A percentile compares a stretch with the other conserved stretches of the same genome.
phyloP scores from a whole-genome alignment of 1,139 yeast species.

The Debaryomycetaceae sp. region DNA sequence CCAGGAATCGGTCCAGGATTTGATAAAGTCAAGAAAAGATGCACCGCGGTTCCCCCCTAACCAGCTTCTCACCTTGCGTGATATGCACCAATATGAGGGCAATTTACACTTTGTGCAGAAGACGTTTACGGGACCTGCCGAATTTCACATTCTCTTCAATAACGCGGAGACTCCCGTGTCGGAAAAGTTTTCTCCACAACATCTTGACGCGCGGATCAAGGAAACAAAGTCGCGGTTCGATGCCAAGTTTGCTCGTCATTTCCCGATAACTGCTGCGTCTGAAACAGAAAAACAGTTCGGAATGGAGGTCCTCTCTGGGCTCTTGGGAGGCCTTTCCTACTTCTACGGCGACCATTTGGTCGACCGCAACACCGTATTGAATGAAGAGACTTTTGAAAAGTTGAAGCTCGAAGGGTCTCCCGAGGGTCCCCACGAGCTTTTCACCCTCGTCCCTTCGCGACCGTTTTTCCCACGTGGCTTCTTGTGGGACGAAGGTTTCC shows the following conservation, averaged over 20 bases:
- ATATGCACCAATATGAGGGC: constrained; percentile 54
- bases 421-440: constrained; percentile 65
- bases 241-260: constrained; percentile 42
- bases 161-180: constrained; percentile 28
- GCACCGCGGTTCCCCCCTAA: constrained; percentile 30
- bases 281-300: constrained; percentile 61
- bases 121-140: constrained; percentile 62
- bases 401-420: constrained; percentile 38
- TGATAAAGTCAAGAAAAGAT: constrained; percentile 26
- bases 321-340: constrained; percentile 85
- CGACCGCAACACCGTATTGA: constrained; percentile 58
- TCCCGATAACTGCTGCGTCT: constrained; percentile 30
- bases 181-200: constrained; percentile 30
- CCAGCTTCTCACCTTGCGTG: constrained; percentile 46
- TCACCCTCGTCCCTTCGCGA: constrained; percentile 82
- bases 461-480: constrained; percentile 95
- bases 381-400: constrained; percentile 54
- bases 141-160: constrained; percentile 60
- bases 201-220: constrained; percentile 29
- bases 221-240: constrained; percentile 33
- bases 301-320: constrained; percentile 66
- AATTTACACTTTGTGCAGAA: constrained; percentile 75
- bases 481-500: constrained; percentile 99
- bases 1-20: constrained; percentile 52
- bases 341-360: constrained; percentile 82